These are phyloP conservation scores for Silene latifolia DNA, from an alignment of 148 eudicot genomes.

Conservation along the genomic window DNA sequence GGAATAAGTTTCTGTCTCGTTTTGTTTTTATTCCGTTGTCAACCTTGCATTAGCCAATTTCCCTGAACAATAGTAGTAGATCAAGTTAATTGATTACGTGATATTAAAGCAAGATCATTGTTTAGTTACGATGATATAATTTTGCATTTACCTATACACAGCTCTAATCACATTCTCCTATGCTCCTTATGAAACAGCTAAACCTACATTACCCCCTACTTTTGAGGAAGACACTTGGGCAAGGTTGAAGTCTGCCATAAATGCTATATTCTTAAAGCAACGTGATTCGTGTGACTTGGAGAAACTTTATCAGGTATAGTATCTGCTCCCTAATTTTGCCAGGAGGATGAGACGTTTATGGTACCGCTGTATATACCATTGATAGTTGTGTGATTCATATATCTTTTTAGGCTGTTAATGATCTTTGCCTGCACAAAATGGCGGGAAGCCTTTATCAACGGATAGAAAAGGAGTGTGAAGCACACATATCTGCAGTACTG, in stretches of 20 bases:
- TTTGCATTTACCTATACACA: neutral
- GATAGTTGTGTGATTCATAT: neutral
- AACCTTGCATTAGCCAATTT: too few relatives aligned
- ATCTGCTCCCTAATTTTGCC: neutral
- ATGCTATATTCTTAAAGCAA: constrained; percentile 85
- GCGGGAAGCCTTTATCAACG: constrained; percentile 86
- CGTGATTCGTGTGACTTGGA: constrained; percentile 88
- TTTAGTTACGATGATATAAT: neutral
- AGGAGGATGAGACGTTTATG: neutral
- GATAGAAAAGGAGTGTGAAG: constrained; percentile 85
- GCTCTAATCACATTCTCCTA: constrained; percentile 12
- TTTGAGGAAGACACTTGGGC: constrained; percentile 98
- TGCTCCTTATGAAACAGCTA: constrained; percentile 42
- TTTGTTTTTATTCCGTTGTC: too few relatives aligned
- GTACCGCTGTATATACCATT: neutral
- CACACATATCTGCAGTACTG: constrained; percentile 63
- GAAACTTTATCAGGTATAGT: constrained; percentile 78
- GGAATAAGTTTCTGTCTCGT: too few relatives aligned
- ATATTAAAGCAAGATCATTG: neutral
- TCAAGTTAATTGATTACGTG: neutral
- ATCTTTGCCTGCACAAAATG: constrained; percentile 91
- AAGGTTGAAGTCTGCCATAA: constrained; percentile 79
- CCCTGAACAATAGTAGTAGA: neutral
- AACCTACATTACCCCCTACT: constrained; percentile 73
- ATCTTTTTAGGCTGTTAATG: constrained; percentile 74